Evolutionary conservation across 768 basidiomycete species (phyloP).

Genomic region (Cubamyces lactineus): DNA sequence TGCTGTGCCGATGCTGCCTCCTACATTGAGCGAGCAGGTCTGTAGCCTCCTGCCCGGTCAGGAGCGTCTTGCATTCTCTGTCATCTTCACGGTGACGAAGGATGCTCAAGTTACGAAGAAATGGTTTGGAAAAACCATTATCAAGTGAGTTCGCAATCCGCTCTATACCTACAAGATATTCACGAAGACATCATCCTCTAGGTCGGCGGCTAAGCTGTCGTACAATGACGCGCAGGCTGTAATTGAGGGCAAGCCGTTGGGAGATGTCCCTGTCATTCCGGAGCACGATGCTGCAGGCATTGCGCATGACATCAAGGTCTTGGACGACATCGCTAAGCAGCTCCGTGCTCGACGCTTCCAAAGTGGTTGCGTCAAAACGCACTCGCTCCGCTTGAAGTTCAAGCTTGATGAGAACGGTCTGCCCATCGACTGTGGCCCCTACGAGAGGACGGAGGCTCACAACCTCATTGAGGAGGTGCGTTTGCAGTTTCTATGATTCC

Average conservation of each 20-base stretch:
- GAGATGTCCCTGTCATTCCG: constrained; percentile 51
- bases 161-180: not conserved
- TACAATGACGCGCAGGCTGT: constrained; percentile 83
- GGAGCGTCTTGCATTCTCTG: constrained; percentile 91
- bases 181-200: constrained; percentile 33
- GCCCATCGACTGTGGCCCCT: constrained; percentile 77
- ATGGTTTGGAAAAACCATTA: constrained; percentile 92
- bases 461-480: constrained; percentile 85
- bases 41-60: constrained; percentile 89
- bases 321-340: constrained; percentile 72
- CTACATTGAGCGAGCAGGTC: constrained; percentile 87
- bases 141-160: constrained; percentile 59
- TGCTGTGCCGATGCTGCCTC: constrained; percentile 96
- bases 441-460: constrained; percentile 72
- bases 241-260: constrained; percentile 72
- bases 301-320: constrained; percentile 72
- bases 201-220: constrained; percentile 84
- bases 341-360: constrained; percentile 75
- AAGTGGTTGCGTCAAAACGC: constrained; percentile 75
- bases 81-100: constrained; percentile 81
- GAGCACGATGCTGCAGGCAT: constrained; percentile 65
- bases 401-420: constrained; percentile 75
- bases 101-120: constrained; percentile 85
- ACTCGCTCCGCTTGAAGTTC: constrained; percentile 75
- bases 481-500: not conserved